Base-by-base conservation (phyloP, 1,284 basidiomycete species). In the Irpex sp. region DNA sequence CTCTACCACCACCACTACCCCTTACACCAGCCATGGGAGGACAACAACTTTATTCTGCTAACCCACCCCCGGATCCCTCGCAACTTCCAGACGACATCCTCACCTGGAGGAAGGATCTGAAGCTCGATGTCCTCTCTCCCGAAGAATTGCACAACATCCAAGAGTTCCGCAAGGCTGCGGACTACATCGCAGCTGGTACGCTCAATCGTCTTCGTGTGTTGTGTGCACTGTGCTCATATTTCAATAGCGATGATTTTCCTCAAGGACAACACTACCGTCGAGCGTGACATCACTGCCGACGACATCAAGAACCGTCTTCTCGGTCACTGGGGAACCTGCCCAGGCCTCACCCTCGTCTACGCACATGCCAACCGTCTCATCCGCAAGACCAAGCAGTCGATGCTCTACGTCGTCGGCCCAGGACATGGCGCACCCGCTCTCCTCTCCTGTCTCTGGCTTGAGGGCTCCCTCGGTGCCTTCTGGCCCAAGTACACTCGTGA, bases 361-460 rank as follows among this genome's bases (percentile, higher is more conserved):
- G 87, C 91, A 0, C 94, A 96, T 73, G 77, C 91, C 48, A 94
- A 92, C 72, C 82, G 87, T 55, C 80, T 95, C 67, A 88, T 96
- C 69, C 79, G 79, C 59, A 89, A 86, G 68, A 82, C 83, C 4
- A 78, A 78, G 59, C 71, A 85, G 2, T 83, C 88, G 69, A 79
- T 84, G 8, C 79, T 94, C 57, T 91, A 89, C 65, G 85, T 94
- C 62, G 88, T 88, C 19, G 87, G 91, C 40, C 91, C 88, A 59
- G 89, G 91, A 17, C 92, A 93, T 66, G 91, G 91, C 44, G 93
- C 94, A 3, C 94, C 93, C 5, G 92, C 85, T 21, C 83, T 95
- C 40, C 83, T 96, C 15, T 83, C 92, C 6, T 88, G 86, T 66
- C 83, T 94, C 21, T 95, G 90, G 86, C 81, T 95, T 64, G 93